Conservation (phyloP, 2,329 filamentous ascomycete genomes). For the Clonostachys byssicola region DNA sequence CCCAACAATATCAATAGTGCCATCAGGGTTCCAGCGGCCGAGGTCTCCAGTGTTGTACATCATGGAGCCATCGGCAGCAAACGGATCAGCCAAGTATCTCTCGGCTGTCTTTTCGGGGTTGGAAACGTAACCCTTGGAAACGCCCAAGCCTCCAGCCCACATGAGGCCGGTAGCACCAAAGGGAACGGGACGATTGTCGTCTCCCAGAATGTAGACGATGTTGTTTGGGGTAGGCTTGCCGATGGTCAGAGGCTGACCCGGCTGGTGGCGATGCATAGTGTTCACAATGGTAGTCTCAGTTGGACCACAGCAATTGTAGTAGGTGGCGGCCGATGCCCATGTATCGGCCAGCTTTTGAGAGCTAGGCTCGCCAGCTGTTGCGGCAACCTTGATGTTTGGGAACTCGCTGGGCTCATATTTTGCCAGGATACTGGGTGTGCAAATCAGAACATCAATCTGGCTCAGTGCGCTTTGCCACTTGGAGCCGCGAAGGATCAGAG, state of each 20-base stretch:
- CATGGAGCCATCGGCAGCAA: constrained; percentile 19
- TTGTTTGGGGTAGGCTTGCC: constrained; percentile 44
- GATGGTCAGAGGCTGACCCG: constrained; percentile 35
- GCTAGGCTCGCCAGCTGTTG: constrained; percentile 6
- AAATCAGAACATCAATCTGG: constrained; percentile 23
- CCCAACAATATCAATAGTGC: constrained; percentile 9
- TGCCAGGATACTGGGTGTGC: constrained; percentile 38
- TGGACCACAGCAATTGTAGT: constrained; percentile 9
- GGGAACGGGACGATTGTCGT: constrained; percentile 24
- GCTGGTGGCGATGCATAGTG: constrained; percentile 35
- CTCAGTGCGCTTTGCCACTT: constrained; percentile 29
- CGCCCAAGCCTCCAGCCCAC: constrained; percentile 43
- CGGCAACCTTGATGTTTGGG: constrained; percentile 14
- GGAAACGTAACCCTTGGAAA: constrained; percentile 43
- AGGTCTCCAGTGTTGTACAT: constrained; percentile 36
- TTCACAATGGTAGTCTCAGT: constrained; percentile 43
- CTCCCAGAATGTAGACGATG: constrained; percentile 41
- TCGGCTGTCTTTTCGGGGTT: constrained; percentile 36
- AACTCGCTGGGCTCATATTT: constrained; percentile 30
- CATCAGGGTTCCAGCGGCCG: constrained; percentile 7
- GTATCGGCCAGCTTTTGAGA: constrained; percentile 3
- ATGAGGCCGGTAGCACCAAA: constrained; percentile 37
- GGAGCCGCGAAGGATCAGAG: constrained; percentile 32
- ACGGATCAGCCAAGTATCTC: constrained; percentile 38
- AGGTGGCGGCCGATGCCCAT: constrained; percentile 5